phyloP scores from a whole-genome alignment of 2,329 filamentous ascomycete species.

The Aspergillus brasiliensis region DNA sequence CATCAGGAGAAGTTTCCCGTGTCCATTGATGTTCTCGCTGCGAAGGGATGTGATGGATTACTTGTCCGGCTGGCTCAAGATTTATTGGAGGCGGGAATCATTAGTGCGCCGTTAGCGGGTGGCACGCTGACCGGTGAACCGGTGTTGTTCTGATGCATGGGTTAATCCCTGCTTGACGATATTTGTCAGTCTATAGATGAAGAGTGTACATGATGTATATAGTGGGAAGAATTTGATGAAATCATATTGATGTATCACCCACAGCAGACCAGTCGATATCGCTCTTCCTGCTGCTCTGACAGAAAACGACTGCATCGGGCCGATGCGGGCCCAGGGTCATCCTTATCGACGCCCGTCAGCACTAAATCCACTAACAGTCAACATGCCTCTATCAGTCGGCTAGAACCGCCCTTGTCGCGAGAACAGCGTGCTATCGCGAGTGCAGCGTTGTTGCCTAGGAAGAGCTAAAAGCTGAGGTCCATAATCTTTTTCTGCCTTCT shows the following conservation, averaged over 20 bases:
- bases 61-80: slow-evolving; percentile 57
- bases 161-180: too few species aligned
- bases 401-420: too few species aligned
- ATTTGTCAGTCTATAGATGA: neutral
- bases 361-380: too few species aligned
- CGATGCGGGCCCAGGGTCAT: neutral
- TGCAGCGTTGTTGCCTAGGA: too few species aligned
- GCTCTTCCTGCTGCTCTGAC: neutral
- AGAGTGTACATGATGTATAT: neutral
- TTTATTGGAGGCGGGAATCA: slow-evolving; percentile 52
- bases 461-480: too few species aligned
- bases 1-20: slow-evolving; percentile 59
- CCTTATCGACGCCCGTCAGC: neutral
- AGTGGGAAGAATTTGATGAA: neutral
- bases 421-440: too few species aligned
- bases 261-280: neutral
- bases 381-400: too few species aligned
- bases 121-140: neutral
- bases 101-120: slow-evolving; percentile 2
- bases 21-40: slow-evolving; percentile 59
- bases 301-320: neutral
- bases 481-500: neutral
- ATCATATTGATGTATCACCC: neutral
- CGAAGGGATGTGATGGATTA: slow-evolving; percentile 63
- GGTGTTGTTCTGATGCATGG: neutral